These are phyloP conservation scores for Erodium texanum DNA, from an alignment of 441 rosid species.

Conservation along the genomic window DNA sequence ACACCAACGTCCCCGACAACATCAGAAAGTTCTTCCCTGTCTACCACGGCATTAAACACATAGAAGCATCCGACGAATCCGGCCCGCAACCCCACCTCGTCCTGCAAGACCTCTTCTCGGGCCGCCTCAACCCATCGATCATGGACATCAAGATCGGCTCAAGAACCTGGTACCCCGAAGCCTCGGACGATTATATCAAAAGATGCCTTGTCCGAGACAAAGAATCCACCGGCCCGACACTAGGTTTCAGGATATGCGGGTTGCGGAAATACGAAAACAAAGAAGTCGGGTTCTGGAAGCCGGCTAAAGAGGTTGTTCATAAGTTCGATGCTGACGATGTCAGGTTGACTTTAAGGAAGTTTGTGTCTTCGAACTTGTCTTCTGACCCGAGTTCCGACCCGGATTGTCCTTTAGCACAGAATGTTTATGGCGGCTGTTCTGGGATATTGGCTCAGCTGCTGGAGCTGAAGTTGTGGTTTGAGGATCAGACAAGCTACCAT, in stretches of 20 bases:
- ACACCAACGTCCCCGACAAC: constrained; percentile 49
- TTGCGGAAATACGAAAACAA: constrained; percentile 40
- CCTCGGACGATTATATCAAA: constrained; percentile 57
- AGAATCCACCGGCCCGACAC: constrained; percentile 33
- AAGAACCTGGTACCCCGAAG: constrained; percentile 91
- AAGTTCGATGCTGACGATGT: constrained; percentile 41
- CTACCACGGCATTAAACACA: constrained; percentile 59
- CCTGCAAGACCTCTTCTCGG: constrained; percentile 49
- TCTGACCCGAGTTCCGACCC: constrained; percentile 28
- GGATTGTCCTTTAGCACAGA: constrained; percentile 47
- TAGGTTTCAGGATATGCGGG: constrained; percentile 88
- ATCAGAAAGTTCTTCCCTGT: constrained; percentile 62
- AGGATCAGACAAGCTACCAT: constrained; percentile 78
- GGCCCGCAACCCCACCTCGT: constrained; percentile 53
- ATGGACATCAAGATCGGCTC: constrained; percentile 91
- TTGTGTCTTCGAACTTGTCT: constrained; percentile 59
- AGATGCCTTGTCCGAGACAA: constrained; percentile 60
- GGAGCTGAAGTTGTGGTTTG: constrained; percentile 86
- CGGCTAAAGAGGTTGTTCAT: constrained; percentile 44
- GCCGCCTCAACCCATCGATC: constrained; percentile 42
- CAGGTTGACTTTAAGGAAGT: constrained; percentile 50
- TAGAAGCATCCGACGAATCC: constrained; percentile 81
- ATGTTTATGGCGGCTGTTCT: constrained; percentile 46
- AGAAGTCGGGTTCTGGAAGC: constrained; percentile 57
- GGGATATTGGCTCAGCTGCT: constrained; percentile 68